phyloP scores from a whole-genome alignment of 768 basidiomycete species.

The Kwoniella dendrophila region DNA sequence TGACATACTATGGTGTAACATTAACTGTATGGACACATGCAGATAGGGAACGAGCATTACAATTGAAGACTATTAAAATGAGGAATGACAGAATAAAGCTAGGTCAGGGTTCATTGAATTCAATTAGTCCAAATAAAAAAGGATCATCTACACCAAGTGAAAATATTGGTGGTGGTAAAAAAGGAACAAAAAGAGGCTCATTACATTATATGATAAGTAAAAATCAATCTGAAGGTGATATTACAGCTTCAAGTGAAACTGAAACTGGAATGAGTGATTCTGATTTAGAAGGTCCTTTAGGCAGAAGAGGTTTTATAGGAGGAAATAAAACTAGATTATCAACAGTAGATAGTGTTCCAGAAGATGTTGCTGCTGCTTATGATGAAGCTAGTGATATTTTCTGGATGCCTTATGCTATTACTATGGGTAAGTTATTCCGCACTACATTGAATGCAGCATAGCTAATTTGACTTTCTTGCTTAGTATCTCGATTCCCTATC shows the following conservation, averaged over 20 bases:
- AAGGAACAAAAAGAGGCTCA: conserved; percentile 7
- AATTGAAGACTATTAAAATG: conserved; percentile 34
- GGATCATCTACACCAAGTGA: not conserved
- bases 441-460: conserved; percentile 10
- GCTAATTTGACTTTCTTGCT: conserved; percentile 49
- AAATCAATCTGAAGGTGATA: conserved; percentile 18
- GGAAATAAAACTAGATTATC: conserved; percentile 7
- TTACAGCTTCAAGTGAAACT: conserved; percentile 28
- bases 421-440: conserved; percentile 54
- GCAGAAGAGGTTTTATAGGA: not conserved
- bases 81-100: conserved; percentile 21
- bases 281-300: conserved; percentile 29
- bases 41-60: conserved; percentile 75
- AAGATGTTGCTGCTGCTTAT: conserved; percentile 31
- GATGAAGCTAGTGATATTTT: conserved; percentile 59
- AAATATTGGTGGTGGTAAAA: not conserved
- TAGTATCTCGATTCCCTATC: conserved; percentile 88
- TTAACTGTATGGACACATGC: conserved; percentile 95
- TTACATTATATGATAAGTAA: conserved; percentile 21
- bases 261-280: conserved; percentile 36
- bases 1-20: conserved; percentile 87
- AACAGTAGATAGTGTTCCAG: conserved; percentile 24
- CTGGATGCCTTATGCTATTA: conserved; percentile 91
- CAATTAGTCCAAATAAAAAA: conserved; percentile 7
- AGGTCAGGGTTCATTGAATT: conserved; percentile 4